Evolutionary conservation across 78 protist species (phyloP), one percentile per base, ranked within the genome.

Genomic region (Cavenderia fasciculata): DNA sequence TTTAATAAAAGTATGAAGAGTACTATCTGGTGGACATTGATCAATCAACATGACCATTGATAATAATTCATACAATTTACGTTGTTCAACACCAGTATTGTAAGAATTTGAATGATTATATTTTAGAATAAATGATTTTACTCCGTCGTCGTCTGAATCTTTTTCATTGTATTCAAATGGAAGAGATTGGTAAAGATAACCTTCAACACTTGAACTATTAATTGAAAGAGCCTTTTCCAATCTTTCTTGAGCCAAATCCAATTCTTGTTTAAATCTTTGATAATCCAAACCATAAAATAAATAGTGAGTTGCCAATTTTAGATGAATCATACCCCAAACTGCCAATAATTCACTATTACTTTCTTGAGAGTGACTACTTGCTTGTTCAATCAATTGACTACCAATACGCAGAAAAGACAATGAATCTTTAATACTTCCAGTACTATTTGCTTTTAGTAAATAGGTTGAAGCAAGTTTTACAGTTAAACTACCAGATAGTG

Each of bases 251-350:
- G 87, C 87, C 2, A 34, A 34, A 0, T 59, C 52, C 1, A 65
- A 11, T 41, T 77, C 70, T 36, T 43, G 31, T 21, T 46, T 40
- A 44, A 41, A 82, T 25, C 29, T 36, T 4, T 1, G 36, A 14
- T 33, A 51, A 21, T 33, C 49, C 5, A 40, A 21, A 44, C 47
- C 36, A 14, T 27, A 69, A 36, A 82, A 82, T 27, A 82, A 65
- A 40, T 56, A 68, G 27, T 57, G 56, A n/a, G 74, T 68, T 21
- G 69, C 90, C 8, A 68, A 40, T 36, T 82, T 82, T 0, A 47
- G 29, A 41, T 72, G 90, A n/a, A 79, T 49, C 66, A 79, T 79
- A 29, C 59, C 74, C 33, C 46, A 43, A 27, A 79, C 33, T 18
- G 73, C 88, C 12, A 79, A 21, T 5, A 79, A 8, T 1, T 14